phyloP scores from a whole-genome alignment of 116 monocot genomes.

The Cymodocea nodosa region DNA sequence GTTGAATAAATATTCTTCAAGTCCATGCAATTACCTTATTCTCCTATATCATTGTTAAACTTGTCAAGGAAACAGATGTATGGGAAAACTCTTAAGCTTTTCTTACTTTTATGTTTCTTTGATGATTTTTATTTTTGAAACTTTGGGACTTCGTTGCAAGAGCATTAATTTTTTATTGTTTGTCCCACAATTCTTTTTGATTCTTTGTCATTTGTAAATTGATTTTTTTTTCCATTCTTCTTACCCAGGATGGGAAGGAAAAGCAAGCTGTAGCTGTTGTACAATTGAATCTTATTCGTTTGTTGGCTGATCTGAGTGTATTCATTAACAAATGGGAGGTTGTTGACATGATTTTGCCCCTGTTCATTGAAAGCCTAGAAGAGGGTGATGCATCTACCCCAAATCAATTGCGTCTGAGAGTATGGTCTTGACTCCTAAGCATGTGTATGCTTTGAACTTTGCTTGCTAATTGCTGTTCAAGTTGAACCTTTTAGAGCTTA shows the following conservation, averaged over 20 bases:
- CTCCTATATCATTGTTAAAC: too few species aligned
- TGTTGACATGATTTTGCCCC: constrained; percentile 98
- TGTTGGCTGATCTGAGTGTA: constrained; percentile 75
- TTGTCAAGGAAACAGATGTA: too few species aligned
- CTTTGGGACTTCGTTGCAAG: too few species aligned
- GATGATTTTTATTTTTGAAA: too few species aligned
- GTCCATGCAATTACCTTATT: too few species aligned
- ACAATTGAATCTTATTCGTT: constrained; percentile 71
- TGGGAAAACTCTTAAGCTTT: too few species aligned
- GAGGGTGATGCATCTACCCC: constrained; percentile 94
- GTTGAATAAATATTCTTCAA: too few species aligned
- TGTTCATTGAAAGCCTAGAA: constrained; percentile 96
- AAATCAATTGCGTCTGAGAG: constrained; percentile 77
- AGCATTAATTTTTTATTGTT: too few species aligned
- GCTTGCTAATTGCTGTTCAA: background rate
- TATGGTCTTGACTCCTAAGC: constrained; percentile 44
- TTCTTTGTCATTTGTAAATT: too few species aligned
- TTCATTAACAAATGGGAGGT: constrained; percentile 88
- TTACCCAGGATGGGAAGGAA: constrained; percentile 75
- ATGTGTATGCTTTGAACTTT: constrained; percentile 14
- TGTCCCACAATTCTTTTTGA: too few species aligned
- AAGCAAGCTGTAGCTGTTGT: constrained; percentile 50
- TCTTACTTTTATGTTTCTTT: too few species aligned
- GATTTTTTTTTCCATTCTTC: background rate
- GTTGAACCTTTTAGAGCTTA: background rate